Conservation (phyloP, 73 alveolate species). For the Stentor roeselii region DNA sequence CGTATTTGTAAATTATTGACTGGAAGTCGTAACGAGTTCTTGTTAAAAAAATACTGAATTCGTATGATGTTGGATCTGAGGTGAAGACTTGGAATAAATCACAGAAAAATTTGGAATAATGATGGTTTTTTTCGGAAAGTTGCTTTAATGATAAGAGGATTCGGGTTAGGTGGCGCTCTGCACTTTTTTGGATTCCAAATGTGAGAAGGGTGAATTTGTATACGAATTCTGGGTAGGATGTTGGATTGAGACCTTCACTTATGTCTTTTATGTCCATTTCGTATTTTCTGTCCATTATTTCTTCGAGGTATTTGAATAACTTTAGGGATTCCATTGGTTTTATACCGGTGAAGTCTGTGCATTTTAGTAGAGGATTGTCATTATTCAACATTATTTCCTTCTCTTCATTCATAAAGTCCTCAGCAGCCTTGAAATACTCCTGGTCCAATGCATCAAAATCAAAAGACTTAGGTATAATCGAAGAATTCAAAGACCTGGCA, state of each 20-base stretch:
- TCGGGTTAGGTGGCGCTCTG: neutral
- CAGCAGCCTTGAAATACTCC: neutral
- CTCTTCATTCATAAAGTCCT: neutral
- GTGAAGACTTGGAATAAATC: neutral
- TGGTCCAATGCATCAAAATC: neutral
- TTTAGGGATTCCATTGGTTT: neutral
- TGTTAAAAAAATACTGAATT: neutral
- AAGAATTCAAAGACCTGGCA: neutral
- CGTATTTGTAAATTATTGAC: neutral
- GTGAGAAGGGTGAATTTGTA: neutral
- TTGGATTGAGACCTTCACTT: neutral
- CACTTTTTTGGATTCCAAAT: conserved; percentile 4
- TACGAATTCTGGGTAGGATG: neutral
- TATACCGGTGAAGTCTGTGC: neutral
- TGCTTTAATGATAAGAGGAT: neutral
- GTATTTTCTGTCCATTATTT: conserved; percentile 9
- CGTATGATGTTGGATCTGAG: neutral
- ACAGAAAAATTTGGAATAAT: neutral
- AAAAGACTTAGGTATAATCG: neutral
- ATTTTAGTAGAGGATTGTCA: neutral
- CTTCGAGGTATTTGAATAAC: neutral
- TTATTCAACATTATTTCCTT: neutral
- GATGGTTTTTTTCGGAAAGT: neutral
- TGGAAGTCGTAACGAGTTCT: conserved; percentile 16
- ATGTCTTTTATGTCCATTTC: neutral